These are phyloP conservation scores for Microthlaspi erraticum DNA, from an alignment of 345 rosid species.

Conservation along the genomic window DNA sequence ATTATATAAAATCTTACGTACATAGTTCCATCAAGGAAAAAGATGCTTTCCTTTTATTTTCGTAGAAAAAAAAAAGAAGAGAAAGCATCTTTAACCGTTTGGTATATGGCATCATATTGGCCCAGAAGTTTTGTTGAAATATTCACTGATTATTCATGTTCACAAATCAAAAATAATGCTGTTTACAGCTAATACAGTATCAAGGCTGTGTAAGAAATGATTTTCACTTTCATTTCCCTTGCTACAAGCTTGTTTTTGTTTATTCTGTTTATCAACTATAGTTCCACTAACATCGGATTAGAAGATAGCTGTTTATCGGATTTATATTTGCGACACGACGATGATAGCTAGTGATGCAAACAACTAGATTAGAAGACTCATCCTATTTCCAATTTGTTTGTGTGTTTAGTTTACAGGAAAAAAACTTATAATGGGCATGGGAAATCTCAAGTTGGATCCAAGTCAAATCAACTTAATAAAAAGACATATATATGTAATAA, in stretches of 20 bases:
- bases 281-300: background rate
- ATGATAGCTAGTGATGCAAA: background rate
- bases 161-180: too few relatives aligned
- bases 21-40: slow-evolving; percentile 35
- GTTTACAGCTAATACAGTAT: too few relatives aligned
- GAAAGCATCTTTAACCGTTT: background rate
- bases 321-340: too few relatives aligned
- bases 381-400: background rate
- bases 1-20: slow-evolving; percentile 25
- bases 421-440: background rate
- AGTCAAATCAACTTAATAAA: slow-evolving; percentile 37
- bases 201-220: too few relatives aligned
- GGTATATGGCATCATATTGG: slow-evolving; percentile 9
- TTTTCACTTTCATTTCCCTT: background rate
- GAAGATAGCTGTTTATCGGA: too few relatives aligned
- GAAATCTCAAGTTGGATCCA: slow-evolving; percentile 27
- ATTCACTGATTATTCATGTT: background rate
- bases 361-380: background rate
- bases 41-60: slow-evolving; percentile 25
- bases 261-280: too few relatives aligned
- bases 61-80: too few relatives aligned
- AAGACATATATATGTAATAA: slow-evolving; percentile 1
- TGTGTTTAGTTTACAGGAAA: background rate
- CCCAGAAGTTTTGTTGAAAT: background rate
- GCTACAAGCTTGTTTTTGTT: background rate